Conservation (phyloP, 805 yeast species). For the Zygoascus tannicola region DNA sequence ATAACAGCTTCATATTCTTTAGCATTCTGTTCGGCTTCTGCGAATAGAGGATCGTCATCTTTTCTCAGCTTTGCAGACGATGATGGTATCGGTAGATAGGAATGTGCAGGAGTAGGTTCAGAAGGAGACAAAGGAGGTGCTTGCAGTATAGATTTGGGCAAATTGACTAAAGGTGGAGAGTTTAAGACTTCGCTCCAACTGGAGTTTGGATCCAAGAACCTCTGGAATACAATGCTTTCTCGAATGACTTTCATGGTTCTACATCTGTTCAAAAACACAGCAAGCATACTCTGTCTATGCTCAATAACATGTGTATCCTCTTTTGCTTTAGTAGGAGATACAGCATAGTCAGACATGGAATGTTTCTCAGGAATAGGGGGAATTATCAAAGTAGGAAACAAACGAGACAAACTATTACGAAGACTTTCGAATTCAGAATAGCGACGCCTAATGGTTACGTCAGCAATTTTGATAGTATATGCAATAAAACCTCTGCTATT, state of each 20-base stretch:
- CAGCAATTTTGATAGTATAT: slow-evolving; percentile 65
- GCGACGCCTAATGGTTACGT: slow-evolving; percentile 61
- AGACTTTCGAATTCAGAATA: slow-evolving; percentile 89
- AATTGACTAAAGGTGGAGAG: slow-evolving; percentile 43
- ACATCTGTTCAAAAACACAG: slow-evolving; percentile 74
- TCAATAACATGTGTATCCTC: slow-evolving; percentile 41
- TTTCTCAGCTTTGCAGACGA: slow-evolving; percentile 29
- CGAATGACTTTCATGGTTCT: slow-evolving; percentile 45
- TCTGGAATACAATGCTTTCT: slow-evolving; percentile 52
- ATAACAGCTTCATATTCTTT: slow-evolving; percentile 40
- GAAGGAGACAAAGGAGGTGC: slow-evolving; percentile 57
- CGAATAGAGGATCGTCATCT: slow-evolving; percentile 33
- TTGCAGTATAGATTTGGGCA: slow-evolving; percentile 45
- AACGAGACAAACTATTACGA: slow-evolving; percentile 56
- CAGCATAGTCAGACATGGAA: slow-evolving; percentile 42
- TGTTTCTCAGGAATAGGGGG: slow-evolving; percentile 95
- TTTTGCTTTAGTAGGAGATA: slow-evolving; percentile 36
- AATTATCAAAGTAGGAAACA: slow-evolving; percentile 71
- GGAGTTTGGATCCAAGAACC: slow-evolving; percentile 78
- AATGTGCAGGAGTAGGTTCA: slow-evolving; percentile 48
- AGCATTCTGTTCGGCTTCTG: slow-evolving; percentile 35
- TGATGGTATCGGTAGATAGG: slow-evolving; percentile 54
- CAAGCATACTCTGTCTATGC: slow-evolving; percentile 64
- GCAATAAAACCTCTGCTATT: slow-evolving; percentile 68
- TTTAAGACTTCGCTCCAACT: slow-evolving; percentile 70